Evolutionary conservation across 768 basidiomycete species (phyloP).

Genomic region (Podaxis sp.): DNA sequence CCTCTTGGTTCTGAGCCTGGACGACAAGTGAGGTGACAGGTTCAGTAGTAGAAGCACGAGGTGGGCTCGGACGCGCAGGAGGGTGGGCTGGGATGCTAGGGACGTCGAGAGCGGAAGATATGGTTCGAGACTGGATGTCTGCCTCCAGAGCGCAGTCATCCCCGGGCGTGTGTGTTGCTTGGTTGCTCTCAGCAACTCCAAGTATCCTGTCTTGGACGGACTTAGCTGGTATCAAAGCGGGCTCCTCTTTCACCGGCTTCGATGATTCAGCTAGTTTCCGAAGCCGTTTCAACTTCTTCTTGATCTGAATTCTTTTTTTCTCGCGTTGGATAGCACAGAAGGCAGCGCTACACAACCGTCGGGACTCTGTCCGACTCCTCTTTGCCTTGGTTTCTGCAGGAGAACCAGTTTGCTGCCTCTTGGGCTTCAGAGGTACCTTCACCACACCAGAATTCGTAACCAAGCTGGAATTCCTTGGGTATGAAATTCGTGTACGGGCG

Average conservation of each 20-base stretch:
- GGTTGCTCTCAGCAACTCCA: not conserved
- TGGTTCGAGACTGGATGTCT: not conserved
- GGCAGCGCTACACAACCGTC: not conserved
- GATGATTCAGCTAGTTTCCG: not conserved
- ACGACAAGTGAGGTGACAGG: too few relatives aligned
- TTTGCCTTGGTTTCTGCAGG: not conserved
- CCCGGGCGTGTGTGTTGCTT: not conserved
- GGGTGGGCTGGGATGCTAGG: not conserved
- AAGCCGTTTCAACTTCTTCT: not conserved
- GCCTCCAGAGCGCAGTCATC: not conserved
- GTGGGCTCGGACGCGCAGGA: not conserved
- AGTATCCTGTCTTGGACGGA: not conserved
- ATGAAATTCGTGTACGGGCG: not conserved
- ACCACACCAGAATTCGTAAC: not conserved
- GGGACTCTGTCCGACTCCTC: not conserved
- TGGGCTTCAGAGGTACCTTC: not conserved
- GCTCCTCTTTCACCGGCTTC: not conserved
- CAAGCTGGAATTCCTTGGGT: not conserved
- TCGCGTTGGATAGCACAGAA: not conserved
- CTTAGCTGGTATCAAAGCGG: not conserved
- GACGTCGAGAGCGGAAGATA: too few relatives aligned
- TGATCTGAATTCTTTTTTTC: not conserved
- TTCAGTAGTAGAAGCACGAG: too few relatives aligned
- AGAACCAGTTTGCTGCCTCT: not conserved
- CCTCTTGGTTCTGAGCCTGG: not conserved